These are phyloP conservation scores for Colletotrichum sp. DNA, from an alignment of 2,329 filamentous ascomycete species.

Conservation along the genomic window DNA sequence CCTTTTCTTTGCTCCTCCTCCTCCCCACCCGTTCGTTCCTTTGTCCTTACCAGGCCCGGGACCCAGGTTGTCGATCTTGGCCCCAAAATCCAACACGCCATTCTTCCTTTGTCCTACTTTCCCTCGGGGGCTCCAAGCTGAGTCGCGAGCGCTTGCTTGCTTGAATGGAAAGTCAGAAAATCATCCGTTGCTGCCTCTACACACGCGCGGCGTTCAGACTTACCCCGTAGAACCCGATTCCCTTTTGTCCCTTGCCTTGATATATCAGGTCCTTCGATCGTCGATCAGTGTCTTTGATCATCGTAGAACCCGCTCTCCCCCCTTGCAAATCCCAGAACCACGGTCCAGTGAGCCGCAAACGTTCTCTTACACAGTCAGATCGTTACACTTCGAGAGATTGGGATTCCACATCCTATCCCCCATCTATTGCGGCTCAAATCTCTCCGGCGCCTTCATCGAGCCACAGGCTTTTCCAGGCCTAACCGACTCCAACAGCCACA, in stretches of 20 bases:
- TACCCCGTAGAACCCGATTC: neutral
- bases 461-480: neutral
- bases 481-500: neutral
- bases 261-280: constrained; percentile 11
- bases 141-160: neutral
- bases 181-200: neutral
- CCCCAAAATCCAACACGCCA: neutral
- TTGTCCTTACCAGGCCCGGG: neutral
- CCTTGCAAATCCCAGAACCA: constrained; percentile 5
- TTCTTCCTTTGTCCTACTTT: constrained; percentile 2
- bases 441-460: neutral
- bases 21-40: neutral
- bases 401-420: neutral
- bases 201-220: neutral
- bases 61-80: neutral
- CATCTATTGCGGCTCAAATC: neutral
- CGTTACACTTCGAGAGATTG: neutral
- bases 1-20: neutral
- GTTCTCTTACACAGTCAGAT: neutral
- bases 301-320: neutral
- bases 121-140: neutral
- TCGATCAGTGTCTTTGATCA: neutral
- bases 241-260: neutral
- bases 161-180: neutral
- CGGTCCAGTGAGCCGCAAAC: neutral